Evolutionary conservation across 306 rosid genomes (phyloP), one percentile per base, ranked within the genome.

Genomic region (Arachis hypogaea): DNA sequence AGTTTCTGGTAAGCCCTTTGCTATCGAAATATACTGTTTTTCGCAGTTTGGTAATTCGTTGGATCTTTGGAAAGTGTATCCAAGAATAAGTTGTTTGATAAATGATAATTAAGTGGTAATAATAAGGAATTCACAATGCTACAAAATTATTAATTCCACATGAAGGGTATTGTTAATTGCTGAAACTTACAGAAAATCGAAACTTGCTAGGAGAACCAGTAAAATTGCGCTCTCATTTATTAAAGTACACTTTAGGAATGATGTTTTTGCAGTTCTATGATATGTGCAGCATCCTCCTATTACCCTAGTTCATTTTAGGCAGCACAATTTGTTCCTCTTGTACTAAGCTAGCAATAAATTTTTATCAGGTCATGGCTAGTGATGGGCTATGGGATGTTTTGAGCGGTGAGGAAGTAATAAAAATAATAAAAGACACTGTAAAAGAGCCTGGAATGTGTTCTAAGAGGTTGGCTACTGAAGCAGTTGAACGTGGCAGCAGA

Each of bases 371-470:
- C 4, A 89, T 93, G 89, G 98, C 91, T 56, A 94, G 97, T 30
- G 98, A 94, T 88, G 98, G 98, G 46, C 80, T 94, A 2, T 94
- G 97, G 96, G 98, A 94, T 84, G 95, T 84, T 12, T 65, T 94
- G 60, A 88, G 90, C 85, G 89, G 87, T 43, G 38, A 58, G 36
- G 97, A 91, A 75, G 90, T 88, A 29, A 77, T 91, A 72, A 83
- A 63, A 77, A 86, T 89, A 74, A 85, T 94, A 55, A 82, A 78
- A 68, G 87, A 89, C 82, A 94, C 98, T 0, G 97, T 94, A 14
- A 94, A 94, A 81, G 98, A 94, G 81, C 87, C 97, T 1, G 91
- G 86, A 63, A 89, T 94, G 98, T 94, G 98, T 80, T 88, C 98
- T 9, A 94, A 91, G 86, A 82, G 98, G 80, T 72, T 94, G 83